phyloP scores from a whole-genome alignment of 1,139 yeast genomes.

The Meyerozyma sp. region DNA sequence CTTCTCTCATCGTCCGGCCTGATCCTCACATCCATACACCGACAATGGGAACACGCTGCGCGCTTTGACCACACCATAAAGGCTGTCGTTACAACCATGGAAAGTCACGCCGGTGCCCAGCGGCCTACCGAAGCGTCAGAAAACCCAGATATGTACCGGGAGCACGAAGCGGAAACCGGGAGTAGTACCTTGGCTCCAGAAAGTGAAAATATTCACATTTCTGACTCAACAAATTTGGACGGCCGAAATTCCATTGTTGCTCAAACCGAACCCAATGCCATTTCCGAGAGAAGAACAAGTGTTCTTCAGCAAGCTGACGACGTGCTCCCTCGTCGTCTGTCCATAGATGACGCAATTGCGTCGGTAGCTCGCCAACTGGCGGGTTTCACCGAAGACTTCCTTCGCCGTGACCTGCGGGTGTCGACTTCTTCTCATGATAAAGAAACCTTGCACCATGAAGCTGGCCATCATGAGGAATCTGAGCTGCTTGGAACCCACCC shows the following conservation, averaged over 20 bases:
- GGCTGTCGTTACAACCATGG: background rate
- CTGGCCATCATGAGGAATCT: no score
- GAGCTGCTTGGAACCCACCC: no score
- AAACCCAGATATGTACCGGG: background rate
- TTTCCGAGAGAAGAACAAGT: constrained; percentile 3
- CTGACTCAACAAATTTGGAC: background rate
- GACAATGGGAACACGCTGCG: background rate
- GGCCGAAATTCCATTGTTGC: background rate
- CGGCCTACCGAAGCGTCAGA: background rate
- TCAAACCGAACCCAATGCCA: background rate
- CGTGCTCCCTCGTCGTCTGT: background rate
- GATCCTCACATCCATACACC: background rate
- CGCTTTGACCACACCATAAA: background rate
- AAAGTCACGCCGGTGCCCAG: background rate
- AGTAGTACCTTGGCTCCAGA: background rate
- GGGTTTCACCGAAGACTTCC: background rate
- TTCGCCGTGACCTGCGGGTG: background rate
- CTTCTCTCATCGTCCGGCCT: background rate
- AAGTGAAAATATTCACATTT: background rate
- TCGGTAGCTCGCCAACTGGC: constrained; percentile 1
- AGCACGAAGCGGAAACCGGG: background rate
- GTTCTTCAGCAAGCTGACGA: background rate
- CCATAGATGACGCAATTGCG: background rate
- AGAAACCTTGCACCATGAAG: background rate
- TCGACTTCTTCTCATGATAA: background rate